A percentile compares a stretch with the other conserved stretches of the same genome.
Evolutionary conservation across 352 stramenopile genomes (phyloP).

Genomic region (Pythium periplocum): DNA sequence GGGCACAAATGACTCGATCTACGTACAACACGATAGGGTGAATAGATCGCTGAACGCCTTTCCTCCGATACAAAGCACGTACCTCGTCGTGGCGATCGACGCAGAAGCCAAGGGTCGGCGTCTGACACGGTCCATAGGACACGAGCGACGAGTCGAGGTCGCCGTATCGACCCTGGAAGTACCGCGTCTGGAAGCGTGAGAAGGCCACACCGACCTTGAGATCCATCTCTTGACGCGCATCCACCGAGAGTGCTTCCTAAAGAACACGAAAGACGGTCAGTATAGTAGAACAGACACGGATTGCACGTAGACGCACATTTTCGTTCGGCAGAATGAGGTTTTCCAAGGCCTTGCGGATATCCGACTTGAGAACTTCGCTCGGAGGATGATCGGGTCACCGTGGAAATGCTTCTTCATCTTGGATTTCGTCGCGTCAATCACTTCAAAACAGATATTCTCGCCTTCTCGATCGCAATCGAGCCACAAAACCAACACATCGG

Average conservation of each 20-base stretch:
- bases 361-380: slow-evolving; percentile 71
- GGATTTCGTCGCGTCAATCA: slow-evolving; percentile 67
- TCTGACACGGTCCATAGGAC: slow-evolving; percentile 87
- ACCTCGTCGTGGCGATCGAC: slow-evolving; percentile 78
- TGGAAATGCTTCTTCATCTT: slow-evolving; percentile 57
- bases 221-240: slow-evolving; percentile 88
- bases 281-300: background rate
- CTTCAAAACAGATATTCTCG: slow-evolving; percentile 92
- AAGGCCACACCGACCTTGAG: slow-evolving; percentile 88
- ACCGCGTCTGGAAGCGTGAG: slow-evolving; percentile 84
- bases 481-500: slow-evolving; percentile 79
- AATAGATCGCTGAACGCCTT: no score
- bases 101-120: slow-evolving; percentile 84
- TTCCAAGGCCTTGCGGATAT: slow-evolving; percentile 67
- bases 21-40: background rate
- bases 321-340: slow-evolving; percentile 59
- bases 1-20: slow-evolving; percentile 86
- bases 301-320: slow-evolving; percentile 15
- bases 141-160: slow-evolving; percentile 80
- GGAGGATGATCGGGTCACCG: slow-evolving; percentile 38
- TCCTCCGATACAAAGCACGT: background rate
- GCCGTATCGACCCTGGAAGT: slow-evolving; percentile 88
- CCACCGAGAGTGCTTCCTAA: slow-evolving; percentile 68
- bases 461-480: slow-evolving; percentile 91
- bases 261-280: background rate